Percentiles rank a stretch among this genome's conserved stretches.
These are phyloP conservation scores for Fusarium continuum DNA, from an alignment of 2,329 filamentous ascomycete species.

Conservation along the genomic window DNA sequence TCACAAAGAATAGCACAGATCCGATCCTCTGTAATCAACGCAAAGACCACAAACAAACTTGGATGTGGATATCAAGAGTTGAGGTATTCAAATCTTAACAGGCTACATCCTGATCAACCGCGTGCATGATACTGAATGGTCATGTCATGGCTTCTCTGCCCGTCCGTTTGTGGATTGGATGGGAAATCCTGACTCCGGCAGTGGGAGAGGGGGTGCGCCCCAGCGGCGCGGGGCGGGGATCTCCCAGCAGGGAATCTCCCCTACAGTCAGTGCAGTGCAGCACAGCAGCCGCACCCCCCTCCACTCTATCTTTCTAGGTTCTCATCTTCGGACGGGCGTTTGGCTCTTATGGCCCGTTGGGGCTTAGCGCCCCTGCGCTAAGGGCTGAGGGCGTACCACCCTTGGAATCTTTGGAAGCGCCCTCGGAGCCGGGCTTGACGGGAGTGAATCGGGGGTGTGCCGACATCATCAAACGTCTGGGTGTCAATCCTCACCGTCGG, in stretches of 20 bases:
- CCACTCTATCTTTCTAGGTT: background rate
- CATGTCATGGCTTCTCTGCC: constrained; percentile 4
- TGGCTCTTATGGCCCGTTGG: constrained; percentile 20
- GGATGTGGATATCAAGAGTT: constrained; percentile 3
- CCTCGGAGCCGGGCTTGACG: constrained; percentile 8
- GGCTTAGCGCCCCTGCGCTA: constrained; percentile 24
- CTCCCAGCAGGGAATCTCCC: constrained; percentile 19
- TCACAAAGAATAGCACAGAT: background rate
- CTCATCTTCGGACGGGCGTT: constrained; percentile 19
- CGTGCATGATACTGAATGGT: constrained; percentile 7
- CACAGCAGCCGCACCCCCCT: background rate
- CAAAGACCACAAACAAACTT: constrained; percentile 20
- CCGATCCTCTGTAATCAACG: constrained; percentile 14
- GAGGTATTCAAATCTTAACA: constrained; percentile 4
- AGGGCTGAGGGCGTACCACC: background rate
- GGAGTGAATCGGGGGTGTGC: constrained; percentile 6
- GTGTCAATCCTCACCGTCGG: constrained; percentile 26
- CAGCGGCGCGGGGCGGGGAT: constrained; percentile 29
- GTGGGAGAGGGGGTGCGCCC: constrained; percentile 10
- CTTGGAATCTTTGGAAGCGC: constrained; percentile 10
- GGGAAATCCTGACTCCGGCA: constrained; percentile 29
- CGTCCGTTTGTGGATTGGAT: constrained; percentile 12
- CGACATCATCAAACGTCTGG: constrained; percentile 20
- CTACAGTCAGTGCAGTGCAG: too few relatives aligned
- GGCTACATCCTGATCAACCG: constrained; percentile 28